Conservation (phyloP, 164 flowering plant genomes). For the Aristolochia contorta region DNA sequence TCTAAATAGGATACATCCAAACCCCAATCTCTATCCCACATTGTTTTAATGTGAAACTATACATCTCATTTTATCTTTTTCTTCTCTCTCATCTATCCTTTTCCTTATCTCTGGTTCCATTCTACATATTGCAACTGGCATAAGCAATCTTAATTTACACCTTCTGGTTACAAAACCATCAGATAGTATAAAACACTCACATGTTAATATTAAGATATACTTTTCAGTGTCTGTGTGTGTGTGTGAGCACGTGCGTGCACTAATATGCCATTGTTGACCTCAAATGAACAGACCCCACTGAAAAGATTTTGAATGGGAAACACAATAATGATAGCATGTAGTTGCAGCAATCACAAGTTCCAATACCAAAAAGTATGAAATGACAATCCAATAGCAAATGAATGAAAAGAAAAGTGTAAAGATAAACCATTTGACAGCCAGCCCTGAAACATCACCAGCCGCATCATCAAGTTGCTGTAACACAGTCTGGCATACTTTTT, state of each 20-base stretch:
- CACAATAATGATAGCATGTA: background rate
- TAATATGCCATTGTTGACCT: background rate
- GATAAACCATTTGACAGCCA: slow-evolving; percentile 92
- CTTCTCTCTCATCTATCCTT: too few relatives aligned
- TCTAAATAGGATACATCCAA: too few relatives aligned
- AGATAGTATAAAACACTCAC: background rate
- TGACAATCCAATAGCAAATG: too few relatives aligned
- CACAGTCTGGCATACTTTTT: slow-evolving; percentile 55
- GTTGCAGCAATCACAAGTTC: background rate
- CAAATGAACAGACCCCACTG: background rate
- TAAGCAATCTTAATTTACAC: too few relatives aligned
- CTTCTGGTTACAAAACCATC: background rate
- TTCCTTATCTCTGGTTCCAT: too few relatives aligned
- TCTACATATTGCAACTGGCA: too few relatives aligned
- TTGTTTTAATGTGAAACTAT: too few relatives aligned
- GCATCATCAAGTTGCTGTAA: slow-evolving; percentile 95
- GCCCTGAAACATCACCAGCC: slow-evolving; percentile 95
- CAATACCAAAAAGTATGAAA: too few relatives aligned
- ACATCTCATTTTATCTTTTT: too few relatives aligned
- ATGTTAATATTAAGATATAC: background rate
- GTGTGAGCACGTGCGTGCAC: too few relatives aligned
- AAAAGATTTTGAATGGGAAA: background rate
- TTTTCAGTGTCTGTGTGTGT: too few relatives aligned
- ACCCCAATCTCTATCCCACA: too few relatives aligned
- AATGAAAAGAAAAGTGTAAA: background rate